These are phyloP conservation scores for Hemileia vastatrix DNA, from an alignment of 1,284 basidiomycete genomes.

Conservation along the genomic window DNA sequence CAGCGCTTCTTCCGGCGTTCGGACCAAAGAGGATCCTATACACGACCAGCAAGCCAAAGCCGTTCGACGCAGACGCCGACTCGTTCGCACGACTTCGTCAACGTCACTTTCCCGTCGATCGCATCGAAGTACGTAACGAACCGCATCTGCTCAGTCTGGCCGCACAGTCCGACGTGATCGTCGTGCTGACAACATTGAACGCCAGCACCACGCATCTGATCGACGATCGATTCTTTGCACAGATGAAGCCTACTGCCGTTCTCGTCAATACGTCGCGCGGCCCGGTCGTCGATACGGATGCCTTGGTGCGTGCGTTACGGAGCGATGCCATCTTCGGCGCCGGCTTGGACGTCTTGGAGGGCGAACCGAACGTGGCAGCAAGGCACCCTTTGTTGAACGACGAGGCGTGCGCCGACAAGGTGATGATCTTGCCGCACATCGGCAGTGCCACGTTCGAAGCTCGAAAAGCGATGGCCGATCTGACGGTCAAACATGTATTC, in stretches of 20 bases:
- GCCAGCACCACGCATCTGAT: slow-evolving; percentile 49
- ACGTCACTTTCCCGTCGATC: too few species aligned
- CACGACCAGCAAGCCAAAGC: too few species aligned
- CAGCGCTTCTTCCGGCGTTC: slow-evolving; percentile 67
- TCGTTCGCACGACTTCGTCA: not conserved
- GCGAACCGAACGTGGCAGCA: slow-evolving; percentile 39
- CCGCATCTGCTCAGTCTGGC: slow-evolving; percentile 61
- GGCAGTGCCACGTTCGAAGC: slow-evolving; percentile 81
- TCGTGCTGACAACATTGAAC: slow-evolving; percentile 67
- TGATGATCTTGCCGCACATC: slow-evolving; percentile 75
- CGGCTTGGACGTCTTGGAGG: slow-evolving; percentile 38
- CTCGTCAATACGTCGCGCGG: slow-evolving; percentile 59
- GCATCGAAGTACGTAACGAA: too few species aligned
- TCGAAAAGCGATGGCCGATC: slow-evolving; percentile 73
- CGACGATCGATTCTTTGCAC: slow-evolving; percentile 48
- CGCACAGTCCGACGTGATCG: slow-evolving; percentile 63
- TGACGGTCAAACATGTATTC: too few species aligned
- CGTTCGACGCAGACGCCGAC: too few species aligned
- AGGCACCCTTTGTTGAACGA: slow-evolving; percentile 73
- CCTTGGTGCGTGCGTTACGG: slow-evolving; percentile 29
- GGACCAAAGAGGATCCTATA: slow-evolving; percentile 62
- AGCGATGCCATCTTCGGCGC: slow-evolving; percentile 29
- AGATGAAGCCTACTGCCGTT: slow-evolving; percentile 53
- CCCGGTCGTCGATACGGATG: slow-evolving; percentile 53
- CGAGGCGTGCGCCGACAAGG: slow-evolving; percentile 56